Conservation (phyloP, 768 basidiomycete genomes). For the Lyophyllum atratum region DNA sequence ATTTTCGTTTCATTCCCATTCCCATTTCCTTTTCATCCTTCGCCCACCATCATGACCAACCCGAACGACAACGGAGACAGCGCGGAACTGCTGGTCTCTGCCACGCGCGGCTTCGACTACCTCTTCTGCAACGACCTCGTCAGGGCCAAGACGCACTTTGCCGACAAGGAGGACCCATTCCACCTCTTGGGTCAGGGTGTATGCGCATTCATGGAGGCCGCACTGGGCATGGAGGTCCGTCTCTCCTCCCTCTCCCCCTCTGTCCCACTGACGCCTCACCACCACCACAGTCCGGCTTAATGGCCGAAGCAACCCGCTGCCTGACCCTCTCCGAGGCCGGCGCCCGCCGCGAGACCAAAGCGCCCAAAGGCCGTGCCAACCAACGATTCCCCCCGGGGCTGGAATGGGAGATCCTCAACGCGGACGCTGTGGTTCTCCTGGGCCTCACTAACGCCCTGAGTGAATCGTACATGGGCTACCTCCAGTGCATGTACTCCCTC, state of each 20-base stretch:
- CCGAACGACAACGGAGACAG: neutral
- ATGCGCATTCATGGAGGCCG: conserved; percentile 75
- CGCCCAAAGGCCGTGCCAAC: conserved; percentile 34
- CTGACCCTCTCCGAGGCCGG: conserved; percentile 63
- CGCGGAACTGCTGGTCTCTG: conserved; percentile 32
- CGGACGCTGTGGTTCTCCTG: conserved; percentile 70
- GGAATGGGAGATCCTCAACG: conserved; percentile 77
- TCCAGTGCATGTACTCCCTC: too few species aligned
- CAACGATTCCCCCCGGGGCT: conserved; percentile 57
- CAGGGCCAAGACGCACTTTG: conserved; percentile 53
- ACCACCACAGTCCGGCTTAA: conserved; percentile 49
- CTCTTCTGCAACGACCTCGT: conserved; percentile 71
- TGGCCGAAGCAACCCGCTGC: conserved; percentile 61
- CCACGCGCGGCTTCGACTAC: conserved; percentile 59
- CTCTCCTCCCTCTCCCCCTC: neutral
- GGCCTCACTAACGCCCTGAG: conserved; percentile 74
- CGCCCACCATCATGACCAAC: neutral
- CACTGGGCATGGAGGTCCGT: conserved; percentile 77
- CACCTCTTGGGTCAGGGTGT: conserved; percentile 75
- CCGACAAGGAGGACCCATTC: conserved; percentile 59
- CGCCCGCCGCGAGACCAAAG: conserved; percentile 51
- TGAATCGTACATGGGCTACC: conserved; percentile 34
- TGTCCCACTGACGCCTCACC: neutral
- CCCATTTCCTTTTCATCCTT: neutral
- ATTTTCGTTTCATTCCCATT: neutral